Percentiles rank a stretch among this genome's conserved stretches.
phyloP scores from a whole-genome alignment of 306 rosid species.

The Cicer arietinum region DNA sequence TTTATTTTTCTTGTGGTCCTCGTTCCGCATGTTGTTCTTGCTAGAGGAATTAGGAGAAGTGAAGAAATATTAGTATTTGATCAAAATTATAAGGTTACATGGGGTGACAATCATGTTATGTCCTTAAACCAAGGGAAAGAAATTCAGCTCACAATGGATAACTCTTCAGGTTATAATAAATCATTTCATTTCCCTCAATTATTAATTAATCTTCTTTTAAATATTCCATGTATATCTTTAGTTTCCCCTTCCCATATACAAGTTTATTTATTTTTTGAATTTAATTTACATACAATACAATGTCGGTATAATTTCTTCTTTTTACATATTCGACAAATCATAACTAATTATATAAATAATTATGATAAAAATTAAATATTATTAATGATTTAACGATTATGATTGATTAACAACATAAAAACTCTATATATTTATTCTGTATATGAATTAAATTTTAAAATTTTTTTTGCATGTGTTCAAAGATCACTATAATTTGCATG shows the following conservation, averaged over 20 bases:
- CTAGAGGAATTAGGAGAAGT: constrained; percentile 17
- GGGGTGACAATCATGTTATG: constrained; percentile 56
- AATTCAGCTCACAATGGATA: constrained; percentile 62
- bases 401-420: too few species aligned
- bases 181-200: background rate
- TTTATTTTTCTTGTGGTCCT: constrained; percentile 30
- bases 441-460: too few species aligned
- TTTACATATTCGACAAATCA: too few species aligned
- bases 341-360: too few species aligned
- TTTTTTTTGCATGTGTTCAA: too few species aligned
- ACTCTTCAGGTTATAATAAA: constrained; percentile 49
- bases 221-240: background rate
- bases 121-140: constrained; percentile 47
- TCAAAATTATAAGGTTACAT: constrained; percentile 44
- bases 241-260: background rate
- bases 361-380: too few species aligned
- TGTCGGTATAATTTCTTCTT: too few species aligned
- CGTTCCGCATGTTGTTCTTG: background rate
- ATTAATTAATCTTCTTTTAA: background rate
- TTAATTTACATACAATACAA: too few species aligned
- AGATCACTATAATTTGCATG: too few species aligned
- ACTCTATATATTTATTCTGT: too few species aligned
- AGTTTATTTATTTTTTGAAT: too few species aligned
- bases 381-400: too few species aligned
- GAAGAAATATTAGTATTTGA: constrained; percentile 22